These are phyloP conservation scores for Gyromitra esculenta DNA, from an alignment of 2,329 filamentous ascomycete species.

Conservation along the genomic window DNA sequence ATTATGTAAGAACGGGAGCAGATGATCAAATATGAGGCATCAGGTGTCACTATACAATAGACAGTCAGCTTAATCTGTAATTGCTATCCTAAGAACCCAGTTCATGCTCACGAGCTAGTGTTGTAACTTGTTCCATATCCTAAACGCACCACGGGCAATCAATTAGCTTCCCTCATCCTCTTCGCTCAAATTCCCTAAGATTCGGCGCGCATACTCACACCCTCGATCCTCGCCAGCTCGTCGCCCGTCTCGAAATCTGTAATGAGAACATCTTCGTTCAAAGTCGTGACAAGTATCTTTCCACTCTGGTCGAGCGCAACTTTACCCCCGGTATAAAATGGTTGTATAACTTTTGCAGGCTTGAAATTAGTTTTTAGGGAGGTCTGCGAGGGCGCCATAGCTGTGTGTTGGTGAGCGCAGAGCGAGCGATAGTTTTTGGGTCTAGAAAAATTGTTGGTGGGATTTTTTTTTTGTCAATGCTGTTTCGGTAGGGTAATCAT, in stretches of 20 bases:
- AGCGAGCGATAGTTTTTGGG: neutral
- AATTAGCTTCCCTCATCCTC: conserved; percentile 43
- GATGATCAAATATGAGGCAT: conserved; percentile 84
- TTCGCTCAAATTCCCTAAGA: conserved; percentile 33
- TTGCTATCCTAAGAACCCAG: neutral
- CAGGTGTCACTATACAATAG: conserved; percentile 75
- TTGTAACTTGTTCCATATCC: conserved; percentile 84
- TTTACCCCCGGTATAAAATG: conserved; percentile 91
- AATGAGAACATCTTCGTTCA: conserved; percentile 91
- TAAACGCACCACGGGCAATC: conserved; percentile 59
- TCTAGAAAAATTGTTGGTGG: conserved; percentile 5
- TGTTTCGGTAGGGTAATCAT: conserved; percentile 18
- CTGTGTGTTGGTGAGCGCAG: conserved; percentile 12
- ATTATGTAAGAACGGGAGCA: conserved; percentile 96
- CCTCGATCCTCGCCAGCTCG: conserved; percentile 86
- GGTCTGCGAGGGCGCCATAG: conserved; percentile 36
- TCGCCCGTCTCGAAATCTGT: conserved; percentile 84
- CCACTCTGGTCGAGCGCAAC: conserved; percentile 84
- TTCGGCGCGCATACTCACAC: conserved; percentile 66
- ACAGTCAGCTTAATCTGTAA: conserved; percentile 50
- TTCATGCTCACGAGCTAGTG: conserved; percentile 68
- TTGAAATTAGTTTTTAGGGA: conserved; percentile 86
- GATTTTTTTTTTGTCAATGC: conserved; percentile 16
- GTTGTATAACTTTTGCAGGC: conserved; percentile 81
- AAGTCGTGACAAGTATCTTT: conserved; percentile 81